Base-by-base conservation (phyloP, 805 yeast genomes). In the Lipomyces mesembrius region DNA sequence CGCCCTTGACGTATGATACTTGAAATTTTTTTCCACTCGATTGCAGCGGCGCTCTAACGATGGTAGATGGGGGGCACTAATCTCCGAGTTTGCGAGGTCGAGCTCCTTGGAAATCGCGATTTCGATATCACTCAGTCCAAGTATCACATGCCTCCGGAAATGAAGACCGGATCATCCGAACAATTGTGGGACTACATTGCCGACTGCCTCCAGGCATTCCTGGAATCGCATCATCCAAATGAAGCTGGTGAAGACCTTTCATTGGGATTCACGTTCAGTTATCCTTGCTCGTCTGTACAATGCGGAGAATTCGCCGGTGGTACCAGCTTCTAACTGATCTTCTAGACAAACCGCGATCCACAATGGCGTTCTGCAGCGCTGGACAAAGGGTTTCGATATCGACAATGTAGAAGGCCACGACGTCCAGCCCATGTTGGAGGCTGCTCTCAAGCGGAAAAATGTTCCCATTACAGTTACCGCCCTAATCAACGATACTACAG, bases 381-480 rank as follows among this genome's bases (percentile, higher is more conserved):
- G 98, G 98, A 94, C 98, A 70, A 94, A 94, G 82, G 99, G 98
- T 72, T 94, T 91, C 80, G 97, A 94, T 79, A 92, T 94, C 74
- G 89, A 85, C 67, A 91, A 89, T 67, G 97, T 94, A 65, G 98
- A 94, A 82, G 97, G 97, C 71, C 86, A 90, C 66, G 96, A 94
- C 77, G 97, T 94, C 68, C 97, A 90, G 61, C 96, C 96, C 70
- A 84, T 93, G 91, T 85, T 94, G 76, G 96, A 90, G 81, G 80
- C 81, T 12, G 91, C 96, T 53, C 83, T 94, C 71, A 82, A 84
- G 71, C 83, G 83, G 73, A 81, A 82, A 71, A 78, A 83, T 25
- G 86, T 91, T 61, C 96, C 97, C 71, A 90, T 93, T 74, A 84
- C 86, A 58, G 96, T 94, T 65, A 92, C 91, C 70, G 97, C 98